Conservation (phyloP, 2,329 filamentous ascomycete genomes). For the Coniochaeta pulveracea region DNA sequence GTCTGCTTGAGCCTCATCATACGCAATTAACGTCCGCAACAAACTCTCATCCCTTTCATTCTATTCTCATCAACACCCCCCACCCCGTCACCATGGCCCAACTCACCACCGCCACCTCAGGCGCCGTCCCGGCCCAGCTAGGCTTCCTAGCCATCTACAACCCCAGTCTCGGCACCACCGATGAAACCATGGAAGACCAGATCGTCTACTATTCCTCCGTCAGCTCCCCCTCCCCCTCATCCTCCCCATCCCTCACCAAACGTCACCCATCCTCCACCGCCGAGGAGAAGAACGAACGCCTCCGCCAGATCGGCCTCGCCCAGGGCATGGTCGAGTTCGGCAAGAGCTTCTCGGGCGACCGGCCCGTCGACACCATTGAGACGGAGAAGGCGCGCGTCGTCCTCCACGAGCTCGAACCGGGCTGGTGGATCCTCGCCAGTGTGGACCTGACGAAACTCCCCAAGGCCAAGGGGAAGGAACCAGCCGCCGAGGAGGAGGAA, state of each 20-base stretch:
- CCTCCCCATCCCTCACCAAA: constrained; percentile 19
- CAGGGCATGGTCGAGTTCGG: constrained; percentile 95
- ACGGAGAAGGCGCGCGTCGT: constrained; percentile 82
- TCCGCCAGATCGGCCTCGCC: constrained; percentile 88
- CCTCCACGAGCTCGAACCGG: constrained; percentile 73
- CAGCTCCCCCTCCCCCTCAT: constrained; percentile 9
- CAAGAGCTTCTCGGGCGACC: constrained; percentile 70
- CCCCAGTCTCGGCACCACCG: constrained; percentile 44
- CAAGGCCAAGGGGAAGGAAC: constrained; percentile 8
- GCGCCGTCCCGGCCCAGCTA: constrained; percentile 65
- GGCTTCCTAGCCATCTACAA: constrained; percentile 94
- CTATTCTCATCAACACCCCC: no score
- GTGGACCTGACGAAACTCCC: constrained; percentile 13
- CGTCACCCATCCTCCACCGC: constrained; percentile 24
- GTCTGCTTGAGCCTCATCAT: no score
- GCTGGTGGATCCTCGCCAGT: constrained; percentile 84
- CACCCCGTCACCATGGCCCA: no score
- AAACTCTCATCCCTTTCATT: no score
- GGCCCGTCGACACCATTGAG: constrained; percentile 73
- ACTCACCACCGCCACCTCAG: constrained; percentile 3
- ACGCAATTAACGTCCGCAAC: no score
- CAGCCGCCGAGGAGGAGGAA: neutral
- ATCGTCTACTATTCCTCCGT: constrained; percentile 85
- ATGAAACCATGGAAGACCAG: constrained; percentile 67
- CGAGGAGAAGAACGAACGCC: constrained; percentile 68